Evolutionary conservation across 2,329 filamentous ascomycete species (phyloP), one percentile per base, ranked within the genome.

Genomic region (Aureobasidium uvarum): DNA sequence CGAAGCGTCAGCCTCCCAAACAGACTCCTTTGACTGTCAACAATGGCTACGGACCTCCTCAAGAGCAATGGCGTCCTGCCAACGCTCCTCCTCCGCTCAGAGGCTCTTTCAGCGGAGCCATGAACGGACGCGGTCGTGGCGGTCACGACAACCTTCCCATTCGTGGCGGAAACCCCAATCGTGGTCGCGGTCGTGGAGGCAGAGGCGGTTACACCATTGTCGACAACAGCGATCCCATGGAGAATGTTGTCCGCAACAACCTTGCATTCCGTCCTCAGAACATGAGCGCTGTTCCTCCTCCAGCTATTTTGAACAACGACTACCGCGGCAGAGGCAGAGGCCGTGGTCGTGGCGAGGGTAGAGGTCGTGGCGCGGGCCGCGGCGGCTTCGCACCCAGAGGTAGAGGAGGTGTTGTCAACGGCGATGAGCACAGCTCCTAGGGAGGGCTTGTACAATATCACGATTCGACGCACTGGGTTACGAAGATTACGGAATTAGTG

Each of bases 1-100:
- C 63, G 33, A 65, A 50, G 38, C 59, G 65, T 18, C 50, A 64
- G n/a, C 65, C 67, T 25, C 68, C 70, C n/a, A 69, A 68, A n/a
- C 68, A 71, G 36, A 59, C 63, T 10, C 54, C 51, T 5, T n/a
- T 48, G 52, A 51, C 54, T 13, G 36, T 51, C 20, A 48, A 66
- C 80, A 4, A 71, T 79, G 68, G 70, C 13, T 87, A 83, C 77
- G 86, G 86, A 25, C 81, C 80, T 71, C 84, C 80, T 20, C 80
- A 83, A 66, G 82, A 80, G 41, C 89, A 94, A 75, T 77, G 86
- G 67, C 79, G 80, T 67, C 81, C 84, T 59, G 86, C 85, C 25
- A 70, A 75, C 10, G 72, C 81, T n/a, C 86, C 86, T 65, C 78
- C 82, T 18, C 82, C 85, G n/a, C 77, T 89, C 36, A 78, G 78